phyloP scores from a whole-genome alignment of 306 rosid genomes.

The Medicago ruthenica region DNA sequence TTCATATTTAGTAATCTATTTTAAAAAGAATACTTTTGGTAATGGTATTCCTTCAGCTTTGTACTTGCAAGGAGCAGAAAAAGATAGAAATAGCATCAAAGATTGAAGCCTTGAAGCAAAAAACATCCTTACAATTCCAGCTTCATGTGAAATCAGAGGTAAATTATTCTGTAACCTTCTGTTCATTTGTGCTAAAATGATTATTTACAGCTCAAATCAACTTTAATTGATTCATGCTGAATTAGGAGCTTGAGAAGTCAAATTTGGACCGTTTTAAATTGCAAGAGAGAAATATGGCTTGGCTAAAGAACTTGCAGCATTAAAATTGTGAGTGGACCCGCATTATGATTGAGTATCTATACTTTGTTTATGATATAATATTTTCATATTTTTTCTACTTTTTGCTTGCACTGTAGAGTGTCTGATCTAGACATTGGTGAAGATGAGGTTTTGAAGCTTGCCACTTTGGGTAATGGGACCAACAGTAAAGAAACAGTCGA shows the following conservation, averaged over 20 bases:
- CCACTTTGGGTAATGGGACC: constrained; percentile 77
- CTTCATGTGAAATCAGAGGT: constrained; percentile 72
- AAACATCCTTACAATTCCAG: constrained; percentile 53
- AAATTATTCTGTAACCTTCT: constrained; percentile 20
- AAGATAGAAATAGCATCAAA: constrained; percentile 58
- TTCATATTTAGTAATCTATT: background rate
- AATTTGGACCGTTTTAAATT: constrained; percentile 61
- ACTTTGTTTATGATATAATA: constrained; percentile 24
- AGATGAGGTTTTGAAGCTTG: constrained; percentile 76
- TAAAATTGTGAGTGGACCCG: constrained; percentile 74
- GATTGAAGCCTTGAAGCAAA: constrained; percentile 72
- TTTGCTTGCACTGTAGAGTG: constrained; percentile 56
- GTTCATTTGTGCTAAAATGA: constrained; percentile 9
- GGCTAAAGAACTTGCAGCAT: constrained; percentile 89
- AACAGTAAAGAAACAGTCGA: constrained; percentile 72
- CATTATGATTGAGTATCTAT: constrained; percentile 26
- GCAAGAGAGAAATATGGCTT: constrained; percentile 80
- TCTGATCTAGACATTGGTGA: constrained; percentile 77
- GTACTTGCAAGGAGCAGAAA: constrained; percentile 66
- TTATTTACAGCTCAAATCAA: background rate
- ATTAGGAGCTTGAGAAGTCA: constrained; percentile 79
- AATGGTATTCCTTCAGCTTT: constrained; percentile 62
- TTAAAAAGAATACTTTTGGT: background rate
- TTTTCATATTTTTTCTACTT: background rate
- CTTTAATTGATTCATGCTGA: constrained; percentile 17